A percentile compares a stretch with the other conserved stretches of the same genome.
Evolutionary conservation across 768 basidiomycete genomes (phyloP).

Genomic region (Chalciporus piperatus): DNA sequence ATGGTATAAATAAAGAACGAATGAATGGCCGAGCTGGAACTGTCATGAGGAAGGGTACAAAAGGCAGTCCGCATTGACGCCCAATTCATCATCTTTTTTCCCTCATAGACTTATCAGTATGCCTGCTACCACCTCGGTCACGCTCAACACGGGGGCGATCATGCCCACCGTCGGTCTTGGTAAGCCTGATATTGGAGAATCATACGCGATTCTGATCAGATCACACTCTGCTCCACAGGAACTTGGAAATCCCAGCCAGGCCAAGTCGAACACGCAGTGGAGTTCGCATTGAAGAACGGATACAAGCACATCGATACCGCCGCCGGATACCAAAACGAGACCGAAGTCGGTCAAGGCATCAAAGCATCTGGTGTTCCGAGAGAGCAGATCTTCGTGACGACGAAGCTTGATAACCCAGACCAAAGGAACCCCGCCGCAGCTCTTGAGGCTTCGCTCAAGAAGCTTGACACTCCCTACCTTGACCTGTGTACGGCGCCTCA

Average conservation of each 20-base stretch:
- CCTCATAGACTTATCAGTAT: constrained; percentile 30
- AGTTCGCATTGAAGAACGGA: constrained; percentile 67
- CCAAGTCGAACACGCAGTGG: constrained; percentile 70
- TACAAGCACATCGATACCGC: constrained; percentile 77
- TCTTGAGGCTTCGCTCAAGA: constrained; percentile 65
- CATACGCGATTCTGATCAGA: not conserved
- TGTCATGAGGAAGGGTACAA: constrained; percentile 4
- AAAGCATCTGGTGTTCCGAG: constrained; percentile 69
- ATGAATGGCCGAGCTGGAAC: no score
- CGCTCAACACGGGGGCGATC: constrained; percentile 71
- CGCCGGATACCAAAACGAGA: constrained; percentile 68
- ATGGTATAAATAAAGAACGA: constrained; percentile 3
- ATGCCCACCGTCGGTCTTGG: constrained; percentile 78
- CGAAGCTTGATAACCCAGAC: constrained; percentile 64
- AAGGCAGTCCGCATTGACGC: not conserved
- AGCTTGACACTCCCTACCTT: constrained; percentile 71
- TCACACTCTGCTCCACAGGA: constrained; percentile 37
- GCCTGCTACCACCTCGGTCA: constrained; percentile 49
- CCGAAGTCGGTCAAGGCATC: constrained; percentile 80
- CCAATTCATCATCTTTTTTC: not conserved
- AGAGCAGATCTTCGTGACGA: constrained; percentile 75
- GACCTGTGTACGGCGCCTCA: constrained; percentile 59
- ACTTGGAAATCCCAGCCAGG: constrained; percentile 78
- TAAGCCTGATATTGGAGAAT: constrained; percentile 18
- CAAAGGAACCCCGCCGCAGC: constrained; percentile 58